Percentiles rank a stretch among this genome's conserved stretches.
These are phyloP conservation scores for Coniella lustricola DNA, from an alignment of 2,329 filamentous ascomycete genomes.

Conservation along the genomic window DNA sequence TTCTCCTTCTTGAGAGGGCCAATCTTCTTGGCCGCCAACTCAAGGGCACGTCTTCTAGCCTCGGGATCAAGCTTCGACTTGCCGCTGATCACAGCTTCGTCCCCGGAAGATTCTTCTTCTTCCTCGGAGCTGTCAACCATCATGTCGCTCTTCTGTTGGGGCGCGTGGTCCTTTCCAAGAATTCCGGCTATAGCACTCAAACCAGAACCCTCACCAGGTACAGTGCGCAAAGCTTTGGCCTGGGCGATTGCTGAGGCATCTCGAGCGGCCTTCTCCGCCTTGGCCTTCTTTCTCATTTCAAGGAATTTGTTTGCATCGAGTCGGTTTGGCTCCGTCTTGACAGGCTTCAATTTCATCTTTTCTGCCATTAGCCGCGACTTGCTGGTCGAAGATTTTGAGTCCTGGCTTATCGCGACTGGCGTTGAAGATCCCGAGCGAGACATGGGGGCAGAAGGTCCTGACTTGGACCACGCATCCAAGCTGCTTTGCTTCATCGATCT, in stretches of 20 bases:
- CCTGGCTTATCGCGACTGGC: constrained; percentile 15
- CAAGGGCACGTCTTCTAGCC: constrained; percentile 18
- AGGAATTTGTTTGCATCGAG: constrained; percentile 40
- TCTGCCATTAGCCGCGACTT: constrained; percentile 22
- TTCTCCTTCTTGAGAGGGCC: constrained; percentile 80
- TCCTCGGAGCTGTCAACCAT: constrained; percentile 75
- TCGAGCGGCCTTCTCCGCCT: constrained; percentile 65
- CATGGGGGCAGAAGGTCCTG: constrained; percentile 26
- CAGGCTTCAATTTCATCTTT: constrained; percentile 29
- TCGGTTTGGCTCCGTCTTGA: constrained; percentile 27
- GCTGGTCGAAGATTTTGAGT: constrained; percentile 5
- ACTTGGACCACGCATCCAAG: constrained; percentile 57
- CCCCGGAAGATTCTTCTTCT: constrained; percentile 57
- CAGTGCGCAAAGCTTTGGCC: constrained; percentile 53
- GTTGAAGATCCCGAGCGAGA: constrained; percentile 20
- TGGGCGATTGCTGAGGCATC: constrained; percentile 66
- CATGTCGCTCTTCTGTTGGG: constrained; percentile 80
- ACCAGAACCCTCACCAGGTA: constrained; percentile 67
- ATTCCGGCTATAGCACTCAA: constrained; percentile 62
- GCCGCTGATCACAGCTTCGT: constrained; percentile 31
- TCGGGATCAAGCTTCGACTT: constrained; percentile 33
- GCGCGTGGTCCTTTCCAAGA: constrained; percentile 70
- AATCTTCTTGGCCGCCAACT: constrained; percentile 49
- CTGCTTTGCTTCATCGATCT: constrained; percentile 49
- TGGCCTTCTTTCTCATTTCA: constrained; percentile 66